Evolutionary conservation across 768 basidiomycete genomes (phyloP), one percentile per base, ranked within the genome.

Genomic region (Dendrothele bispora): DNA sequence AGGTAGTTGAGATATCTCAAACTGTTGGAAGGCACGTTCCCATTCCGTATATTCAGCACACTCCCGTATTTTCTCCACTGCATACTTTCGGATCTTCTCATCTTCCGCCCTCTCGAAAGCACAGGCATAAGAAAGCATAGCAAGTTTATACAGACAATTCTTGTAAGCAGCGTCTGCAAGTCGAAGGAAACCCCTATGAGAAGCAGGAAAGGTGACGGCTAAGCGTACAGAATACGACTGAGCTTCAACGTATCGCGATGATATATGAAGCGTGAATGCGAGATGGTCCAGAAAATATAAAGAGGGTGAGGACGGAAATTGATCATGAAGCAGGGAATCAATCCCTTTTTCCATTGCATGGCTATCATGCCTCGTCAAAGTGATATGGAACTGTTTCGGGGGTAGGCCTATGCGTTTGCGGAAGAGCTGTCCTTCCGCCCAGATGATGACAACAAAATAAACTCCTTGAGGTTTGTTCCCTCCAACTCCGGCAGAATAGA

Each of bases 321-420:
- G 66, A 3, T 55, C 62, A 2, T 65, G 65, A 20, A 81, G 52
- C 1, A 82, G 66, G 0, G 78, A 73, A 25, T 65, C 54, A 36
- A 79, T 56, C 7, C 77, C 74, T 56, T 79, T 80, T 59, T 77
- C 71, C 48, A 77, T 58, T 39, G 67, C 66, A 53, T 73, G 71
- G 30, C 71, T 61, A 53, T 78, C 73, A 8, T 56, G 53, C 7
- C 51, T 43, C 11, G 77, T 72, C 10, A 83, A 64, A 6, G 73
- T 74, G 55, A 82, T 74, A 56, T 82, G 76, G 54, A 83, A 82
- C n/a, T 79, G 66, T 58, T 76, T 78, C 3, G 74, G 71, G 17
- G 72, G 66, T 6, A 82, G 67, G 2, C 77, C 76, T 10, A 75
- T 61, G 29, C 66, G 65, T 55, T 74, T 80, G 3, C 80, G 73